phyloP scores from a whole-genome alignment of 140 eudicot species.

The Oenanthe javanica region DNA sequence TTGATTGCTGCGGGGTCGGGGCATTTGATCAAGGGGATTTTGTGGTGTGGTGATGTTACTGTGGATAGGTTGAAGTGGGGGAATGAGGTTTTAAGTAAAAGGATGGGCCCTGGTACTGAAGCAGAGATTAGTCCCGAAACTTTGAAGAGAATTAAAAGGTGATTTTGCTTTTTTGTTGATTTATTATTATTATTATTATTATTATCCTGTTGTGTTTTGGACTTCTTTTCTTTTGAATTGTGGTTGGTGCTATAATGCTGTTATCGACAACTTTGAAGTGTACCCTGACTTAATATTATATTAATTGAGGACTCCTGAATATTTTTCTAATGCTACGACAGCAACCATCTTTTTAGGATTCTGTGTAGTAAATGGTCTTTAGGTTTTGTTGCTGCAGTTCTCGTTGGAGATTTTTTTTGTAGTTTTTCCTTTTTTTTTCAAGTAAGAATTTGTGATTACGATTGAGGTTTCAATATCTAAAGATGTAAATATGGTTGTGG shows the following conservation, averaged over 20 bases:
- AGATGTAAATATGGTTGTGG: not conserved
- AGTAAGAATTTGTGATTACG: not conserved
- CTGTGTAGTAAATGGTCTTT: not conserved
- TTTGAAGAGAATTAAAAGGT: slow-evolving; percentile 72
- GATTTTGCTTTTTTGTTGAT: not conserved
- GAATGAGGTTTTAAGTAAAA: slow-evolving; percentile 55
- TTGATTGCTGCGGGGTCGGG: slow-evolving; percentile 76
- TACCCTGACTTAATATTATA: too few relatives aligned
- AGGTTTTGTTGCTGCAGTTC: not conserved
- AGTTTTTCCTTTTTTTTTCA: not conserved
- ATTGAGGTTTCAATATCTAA: not conserved
- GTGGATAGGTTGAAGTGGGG: slow-evolving; percentile 80
- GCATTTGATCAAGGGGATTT: slow-evolving; percentile 74
- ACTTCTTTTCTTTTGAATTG: not conserved
- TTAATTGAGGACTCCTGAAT: not conserved
- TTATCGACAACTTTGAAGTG: not conserved
- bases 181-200: not conserved
- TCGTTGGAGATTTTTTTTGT: not conserved
- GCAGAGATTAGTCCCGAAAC: slow-evolving; percentile 50
- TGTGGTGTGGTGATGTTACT: slow-evolving; percentile 97
- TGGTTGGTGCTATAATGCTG: not conserved
- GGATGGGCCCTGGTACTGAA: slow-evolving; percentile 38
- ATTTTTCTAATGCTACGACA: too few relatives aligned
- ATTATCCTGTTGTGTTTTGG: not conserved
- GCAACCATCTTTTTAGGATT: not conserved